Evolutionary conservation across 1,139 yeast species (phyloP).

Genomic region (Geotrichum restrictum): DNA sequence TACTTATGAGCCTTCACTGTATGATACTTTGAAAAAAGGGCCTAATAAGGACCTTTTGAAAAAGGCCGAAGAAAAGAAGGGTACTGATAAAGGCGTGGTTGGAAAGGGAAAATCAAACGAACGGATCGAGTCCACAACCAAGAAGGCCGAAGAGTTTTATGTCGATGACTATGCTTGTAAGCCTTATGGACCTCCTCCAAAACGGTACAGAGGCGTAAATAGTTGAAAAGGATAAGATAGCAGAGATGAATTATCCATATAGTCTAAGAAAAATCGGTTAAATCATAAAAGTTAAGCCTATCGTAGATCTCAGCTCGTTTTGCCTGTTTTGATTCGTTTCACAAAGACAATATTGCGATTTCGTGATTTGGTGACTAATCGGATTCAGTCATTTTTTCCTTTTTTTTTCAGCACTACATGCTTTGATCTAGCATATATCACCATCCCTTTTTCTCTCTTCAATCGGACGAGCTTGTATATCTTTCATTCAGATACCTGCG

Average conservation of each 20-base stretch:
- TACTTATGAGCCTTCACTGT: slow-evolving; percentile 3
- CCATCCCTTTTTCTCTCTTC: neutral
- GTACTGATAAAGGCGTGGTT: neutral
- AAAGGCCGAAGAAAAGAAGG: slow-evolving; percentile 1
- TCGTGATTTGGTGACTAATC: neutral
- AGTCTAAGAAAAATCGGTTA: too few relatives aligned
- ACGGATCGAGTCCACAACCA: slow-evolving; percentile 3
- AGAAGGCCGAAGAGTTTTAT: slow-evolving; percentile 17
- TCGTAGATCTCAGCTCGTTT: too few relatives aligned
- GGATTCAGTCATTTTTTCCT: slow-evolving; percentile 1
- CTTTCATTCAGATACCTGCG: neutral
- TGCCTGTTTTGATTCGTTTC: neutral
- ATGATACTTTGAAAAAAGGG: slow-evolving; percentile 1
- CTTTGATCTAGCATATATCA: neutral
- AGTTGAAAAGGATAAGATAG: neutral
- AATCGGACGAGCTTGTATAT: neutral
- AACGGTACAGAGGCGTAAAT: slow-evolving; percentile 30
- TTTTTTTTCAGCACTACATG: neutral
- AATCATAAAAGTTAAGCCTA: too few relatives aligned
- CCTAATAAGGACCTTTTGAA: slow-evolving; percentile 3
- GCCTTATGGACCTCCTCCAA: slow-evolving; percentile 36
- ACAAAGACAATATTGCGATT: neutral
- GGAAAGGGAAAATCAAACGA: slow-evolving; percentile 11
- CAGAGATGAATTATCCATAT: too few relatives aligned
- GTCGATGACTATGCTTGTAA: slow-evolving; percentile 33